Conservation (phyloP, 768 basidiomycete species). For the Hygrophorus pudorinus region DNA sequence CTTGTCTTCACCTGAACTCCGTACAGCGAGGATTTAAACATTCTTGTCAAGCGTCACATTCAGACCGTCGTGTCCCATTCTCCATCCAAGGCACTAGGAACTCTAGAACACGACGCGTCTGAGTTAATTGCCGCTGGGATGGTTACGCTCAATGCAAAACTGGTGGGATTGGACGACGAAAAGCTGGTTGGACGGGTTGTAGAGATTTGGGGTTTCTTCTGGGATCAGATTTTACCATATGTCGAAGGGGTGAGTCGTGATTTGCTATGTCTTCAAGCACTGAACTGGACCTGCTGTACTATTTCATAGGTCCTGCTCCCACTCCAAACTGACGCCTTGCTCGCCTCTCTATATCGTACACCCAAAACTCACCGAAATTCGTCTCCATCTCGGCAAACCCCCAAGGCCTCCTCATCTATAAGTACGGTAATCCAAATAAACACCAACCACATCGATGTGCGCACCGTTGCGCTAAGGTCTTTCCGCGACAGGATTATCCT, state of each 20-base stretch:
- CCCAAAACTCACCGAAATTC: slow-evolving; percentile 46
- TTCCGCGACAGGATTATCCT: slow-evolving; percentile 76
- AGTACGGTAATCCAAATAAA: slow-evolving; percentile 19
- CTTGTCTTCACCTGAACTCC: slow-evolving; percentile 4
- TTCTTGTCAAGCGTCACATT: slow-evolving; percentile 72
- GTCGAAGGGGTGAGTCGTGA: slow-evolving; percentile 63
- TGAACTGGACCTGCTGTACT: slow-evolving; percentile 10
- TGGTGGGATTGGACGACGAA: slow-evolving; percentile 68
- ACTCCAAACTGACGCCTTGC: slow-evolving; percentile 33
- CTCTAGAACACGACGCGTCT: slow-evolving; percentile 67
- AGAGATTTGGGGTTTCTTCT: slow-evolving; percentile 91
- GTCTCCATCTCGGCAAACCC: slow-evolving; percentile 39
- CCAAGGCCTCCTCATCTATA: slow-evolving; percentile 30
- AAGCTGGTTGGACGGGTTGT: slow-evolving; percentile 69
- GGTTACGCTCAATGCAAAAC: slow-evolving; percentile 84
- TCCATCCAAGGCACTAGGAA: slow-evolving; percentile 63
- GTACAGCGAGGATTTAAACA: slow-evolving; percentile 77
- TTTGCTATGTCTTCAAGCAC: slow-evolving; percentile 26
- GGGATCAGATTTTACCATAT: slow-evolving; percentile 81
- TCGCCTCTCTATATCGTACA: slow-evolving; percentile 60
- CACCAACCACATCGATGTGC: slow-evolving; percentile 58
- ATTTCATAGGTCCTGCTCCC: slow-evolving; percentile 57
- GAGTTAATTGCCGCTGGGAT: slow-evolving; percentile 84
- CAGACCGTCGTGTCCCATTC: slow-evolving; percentile 60
- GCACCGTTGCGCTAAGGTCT: slow-evolving; percentile 66